phyloP scores from a whole-genome alignment of 1,284 basidiomycete species.

The Xanthoconium separans region DNA sequence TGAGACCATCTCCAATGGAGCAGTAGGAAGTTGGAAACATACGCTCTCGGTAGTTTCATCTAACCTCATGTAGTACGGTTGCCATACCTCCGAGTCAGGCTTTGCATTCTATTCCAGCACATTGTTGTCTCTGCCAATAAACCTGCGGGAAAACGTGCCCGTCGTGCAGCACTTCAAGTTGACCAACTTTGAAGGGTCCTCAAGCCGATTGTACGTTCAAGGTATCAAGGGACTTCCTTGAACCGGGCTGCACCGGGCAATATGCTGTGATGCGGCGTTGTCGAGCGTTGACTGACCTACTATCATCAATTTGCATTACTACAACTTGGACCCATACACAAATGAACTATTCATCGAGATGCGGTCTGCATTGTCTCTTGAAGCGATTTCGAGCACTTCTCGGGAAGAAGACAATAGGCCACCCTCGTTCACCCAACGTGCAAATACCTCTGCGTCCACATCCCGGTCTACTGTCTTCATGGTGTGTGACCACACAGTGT shows the following conservation, averaged over 20 bases:
- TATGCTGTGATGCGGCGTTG: background rate
- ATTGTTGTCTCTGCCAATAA: too few species aligned
- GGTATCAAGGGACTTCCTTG: background rate
- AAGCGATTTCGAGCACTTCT: conserved; percentile 39
- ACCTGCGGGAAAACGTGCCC: too few species aligned
- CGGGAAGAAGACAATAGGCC: conserved; percentile 42
- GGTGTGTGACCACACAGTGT: conserved; percentile 56
- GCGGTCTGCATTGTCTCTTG: conserved; percentile 29
- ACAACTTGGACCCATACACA: conserved; percentile 13
- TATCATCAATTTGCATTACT: background rate
- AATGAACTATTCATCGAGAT: conserved; percentile 33
- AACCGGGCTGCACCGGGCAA: too few species aligned
- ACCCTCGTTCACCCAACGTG: conserved; percentile 57
- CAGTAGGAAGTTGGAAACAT: too few species aligned
- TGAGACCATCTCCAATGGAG: too few species aligned
- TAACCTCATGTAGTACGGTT: too few species aligned
- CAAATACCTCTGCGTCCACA: conserved; percentile 52
- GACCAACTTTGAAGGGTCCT: background rate
- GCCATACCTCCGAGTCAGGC: too few species aligned
- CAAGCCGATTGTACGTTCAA: background rate
- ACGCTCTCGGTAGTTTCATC: too few species aligned
- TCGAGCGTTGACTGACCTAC: background rate
- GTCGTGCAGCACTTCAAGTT: background rate
- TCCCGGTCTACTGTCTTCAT: conserved; percentile 34
- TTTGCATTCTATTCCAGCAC: too few species aligned